Evolutionary conservation across 2,329 filamentous ascomycete genomes (phyloP), one percentile per base, ranked within the genome.

Genomic region (Claviceps humidiphila): DNA sequence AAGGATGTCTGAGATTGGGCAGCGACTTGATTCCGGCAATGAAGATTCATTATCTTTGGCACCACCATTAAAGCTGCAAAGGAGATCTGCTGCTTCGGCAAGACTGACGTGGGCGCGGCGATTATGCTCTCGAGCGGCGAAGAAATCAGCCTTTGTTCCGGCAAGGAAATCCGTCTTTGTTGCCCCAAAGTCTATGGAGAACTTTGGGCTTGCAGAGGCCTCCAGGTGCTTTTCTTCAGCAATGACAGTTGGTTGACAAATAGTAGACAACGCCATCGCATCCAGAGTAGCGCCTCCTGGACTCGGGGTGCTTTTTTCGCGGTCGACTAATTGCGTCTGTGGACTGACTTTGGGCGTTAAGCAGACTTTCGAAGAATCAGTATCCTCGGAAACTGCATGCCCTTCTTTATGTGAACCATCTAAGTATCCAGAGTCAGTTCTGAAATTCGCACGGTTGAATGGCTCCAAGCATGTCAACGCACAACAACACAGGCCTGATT

Each of bases 91-190:
- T 37, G 37, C 40, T 16, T 30, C 34, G 3, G 20, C 17, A 16
- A 20, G 24, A 17, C 17, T 30, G 17, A 30, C n/a, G 6, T 40
- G 47, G 30, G 37, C 26, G 26, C 24, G 50, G n/a, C 54, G 48
- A 24, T 71, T 73, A 22, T 61, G 57, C 47, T 69, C 70, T 26
- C 71, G 62, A 5, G 71, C 70, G 3, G 59, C 59, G 49, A 72
- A 73, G 49, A 59, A 73, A 22, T 70, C 49, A 39, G 41, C n/a
- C 30, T 51, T 55, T 22, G 26, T 34, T 11, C 30, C 9, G 30
- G 30, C 3, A 34, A 34, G 30, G 30, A 34, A 34, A 34, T 34
- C 9, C 30, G 30, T 34, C 30, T 34, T 34, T 34, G 30, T 34
- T 34, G 30, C 30, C 9, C 30, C 30, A 34, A 34, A 34, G 30